Evolutionary conservation across 768 basidiomycete genomes (phyloP).

Genomic region (Pulveroboletus ravenelii): DNA sequence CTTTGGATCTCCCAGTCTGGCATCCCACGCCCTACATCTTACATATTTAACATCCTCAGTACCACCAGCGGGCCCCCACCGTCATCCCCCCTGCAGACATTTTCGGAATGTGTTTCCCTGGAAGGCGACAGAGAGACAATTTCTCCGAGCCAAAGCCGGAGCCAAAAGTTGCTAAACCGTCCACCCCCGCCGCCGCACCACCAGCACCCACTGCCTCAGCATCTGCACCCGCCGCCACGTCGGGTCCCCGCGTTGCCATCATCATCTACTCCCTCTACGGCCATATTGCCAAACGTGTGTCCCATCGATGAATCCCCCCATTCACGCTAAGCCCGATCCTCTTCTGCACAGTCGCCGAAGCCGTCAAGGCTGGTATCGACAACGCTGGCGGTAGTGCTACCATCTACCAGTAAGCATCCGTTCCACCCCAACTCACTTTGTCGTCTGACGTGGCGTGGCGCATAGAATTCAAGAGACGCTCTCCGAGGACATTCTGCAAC

Average conservation of each 20-base stretch:
- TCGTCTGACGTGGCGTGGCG: neutral
- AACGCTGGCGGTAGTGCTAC: constrained; percentile 39
- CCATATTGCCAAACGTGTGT: constrained; percentile 43
- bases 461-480: constrained; percentile 79
- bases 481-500: constrained; percentile 57
- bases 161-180: constrained; percentile 11
- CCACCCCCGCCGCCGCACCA: neutral
- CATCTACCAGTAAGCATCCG: constrained; percentile 42
- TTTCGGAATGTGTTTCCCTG: constrained; percentile 33
- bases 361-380: constrained; percentile 38
- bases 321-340: neutral
- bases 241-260: constrained; percentile 39
- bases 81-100: no score
- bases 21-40: constrained; percentile 24
- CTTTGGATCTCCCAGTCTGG: no score
- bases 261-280: constrained; percentile 50
- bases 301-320: neutral
- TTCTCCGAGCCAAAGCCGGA: constrained; percentile 27
- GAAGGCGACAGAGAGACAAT: constrained; percentile 33
- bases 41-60: neutral
- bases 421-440: neutral
- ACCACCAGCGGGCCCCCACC: no score
- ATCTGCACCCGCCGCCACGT: constrained; percentile 1
- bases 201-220: neutral
- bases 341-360: constrained; percentile 26